Evolutionary conservation across 768 basidiomycete genomes (phyloP).

Genomic region (Boletus pseudopeckii): DNA sequence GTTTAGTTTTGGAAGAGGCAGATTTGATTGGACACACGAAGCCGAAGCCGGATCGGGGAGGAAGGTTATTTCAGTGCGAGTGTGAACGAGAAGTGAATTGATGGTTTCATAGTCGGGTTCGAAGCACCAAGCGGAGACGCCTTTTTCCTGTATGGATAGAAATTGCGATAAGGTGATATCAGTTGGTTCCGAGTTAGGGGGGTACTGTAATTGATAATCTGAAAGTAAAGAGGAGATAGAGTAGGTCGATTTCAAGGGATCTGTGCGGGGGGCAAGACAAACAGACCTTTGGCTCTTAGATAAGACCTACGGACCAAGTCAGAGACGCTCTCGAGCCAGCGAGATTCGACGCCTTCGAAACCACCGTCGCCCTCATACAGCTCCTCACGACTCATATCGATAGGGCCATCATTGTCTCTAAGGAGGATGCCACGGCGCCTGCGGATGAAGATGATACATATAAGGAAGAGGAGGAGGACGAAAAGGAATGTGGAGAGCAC

Average conservation of each 20-base stretch:
- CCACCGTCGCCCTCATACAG: constrained; percentile 90
- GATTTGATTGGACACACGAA: constrained; percentile 93
- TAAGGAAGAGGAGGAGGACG: constrained; percentile 85
- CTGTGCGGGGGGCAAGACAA: background rate
- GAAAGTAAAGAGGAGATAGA: background rate
- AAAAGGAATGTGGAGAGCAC: constrained; percentile 91
- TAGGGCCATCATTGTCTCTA: constrained; percentile 85
- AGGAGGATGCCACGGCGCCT: constrained; percentile 73
- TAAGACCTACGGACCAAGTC: constrained; percentile 71
- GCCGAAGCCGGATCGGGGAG: constrained; percentile 93
- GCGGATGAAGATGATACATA: constrained; percentile 84
- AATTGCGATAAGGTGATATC: constrained; percentile 99
- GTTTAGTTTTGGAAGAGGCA: constrained; percentile 95
- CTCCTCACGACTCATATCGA: constrained; percentile 91
- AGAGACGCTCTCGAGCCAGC: constrained; percentile 85
- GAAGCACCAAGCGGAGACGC: constrained; percentile 98
- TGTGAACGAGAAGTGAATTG: constrained; percentile 88
- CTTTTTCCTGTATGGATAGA: constrained; percentile 98
- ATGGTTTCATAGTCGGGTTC: constrained; percentile 98
- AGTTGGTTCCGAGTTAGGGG: constrained; percentile 93
- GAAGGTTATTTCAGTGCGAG: constrained; percentile 96
- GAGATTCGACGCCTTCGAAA: constrained; percentile 84
- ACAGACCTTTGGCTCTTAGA: constrained; percentile 80
- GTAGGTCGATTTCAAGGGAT: constrained; percentile 4
- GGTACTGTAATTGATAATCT: constrained; percentile 86